Evolutionary conservation across 208 protist species (phyloP), one percentile per base, ranked within the genome.

Genomic region (Acanthamoeba castellanii): DNA sequence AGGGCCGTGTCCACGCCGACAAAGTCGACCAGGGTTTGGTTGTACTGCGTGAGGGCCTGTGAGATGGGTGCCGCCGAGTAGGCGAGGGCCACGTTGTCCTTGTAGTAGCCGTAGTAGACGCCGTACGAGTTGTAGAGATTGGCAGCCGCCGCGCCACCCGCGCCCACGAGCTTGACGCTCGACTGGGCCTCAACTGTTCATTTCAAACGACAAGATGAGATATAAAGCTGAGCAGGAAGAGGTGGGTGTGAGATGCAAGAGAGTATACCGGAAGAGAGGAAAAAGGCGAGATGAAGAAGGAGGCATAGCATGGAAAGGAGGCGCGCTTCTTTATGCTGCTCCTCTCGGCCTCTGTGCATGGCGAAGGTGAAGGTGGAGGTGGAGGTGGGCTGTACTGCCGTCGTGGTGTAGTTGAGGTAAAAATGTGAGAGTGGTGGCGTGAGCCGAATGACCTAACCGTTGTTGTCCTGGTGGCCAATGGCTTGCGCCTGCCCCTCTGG

Each of bases 81-180:
- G 72, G 72, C 18, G 72, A 81, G 72, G 37, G n/a, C 72, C 0
- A 81, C 72, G 42, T 81, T 81, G 72, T 81, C 72, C 72, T 81
- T 81, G 34, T 25, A 81, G 72, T 81, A 81, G 42, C 72, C 72
- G 72, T 81, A 81, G 72, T 81, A 81, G 37, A n/a, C 20, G 13
- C 72, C 72, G 72, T 81, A 81, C 16, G 72, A 50, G 72, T 81
- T 81, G 42, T 50, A 81, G 34, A 81, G 72, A 34, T 25, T 50
- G 18, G 72, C 30, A 1, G 42, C 20, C 18, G 72, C 6, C 20
- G 72, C 37, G 37, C 37, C 8, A 6, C 72, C 72, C 7, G 37
- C 30, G 18, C 72, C 72, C 37, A 81, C n/a, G 37, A 81, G 42
- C 72, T 81, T 81, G 5, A 81, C 72, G 34, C 72, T 47, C 37